Percentiles rank a stretch among this genome's conserved stretches.
phyloP scores from a whole-genome alignment of 2,329 filamentous ascomycete genomes.

The Gnomoniopsis sp. region DNA sequence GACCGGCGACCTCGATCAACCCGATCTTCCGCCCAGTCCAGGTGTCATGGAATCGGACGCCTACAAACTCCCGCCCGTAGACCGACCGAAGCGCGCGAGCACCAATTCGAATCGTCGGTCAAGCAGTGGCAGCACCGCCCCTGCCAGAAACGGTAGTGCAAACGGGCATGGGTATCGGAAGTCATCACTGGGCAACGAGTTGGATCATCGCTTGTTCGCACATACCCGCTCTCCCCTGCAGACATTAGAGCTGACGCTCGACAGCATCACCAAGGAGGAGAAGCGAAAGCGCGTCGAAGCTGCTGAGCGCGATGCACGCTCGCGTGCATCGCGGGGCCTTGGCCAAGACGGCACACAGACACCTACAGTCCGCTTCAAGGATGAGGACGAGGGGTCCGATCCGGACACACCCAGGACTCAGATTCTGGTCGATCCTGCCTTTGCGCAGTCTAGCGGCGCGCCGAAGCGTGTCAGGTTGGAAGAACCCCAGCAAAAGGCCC shows the following conservation, averaged over 20 bases:
- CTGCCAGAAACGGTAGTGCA: constrained; percentile 24
- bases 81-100: constrained; percentile 12
- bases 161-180: constrained; percentile 31
- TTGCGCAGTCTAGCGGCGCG: constrained; percentile 24
- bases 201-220: constrained; percentile 60
- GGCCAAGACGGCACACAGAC: constrained; percentile 20
- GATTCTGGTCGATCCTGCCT: constrained; percentile 21
- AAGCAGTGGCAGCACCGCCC: constrained; percentile 22
- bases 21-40: constrained; percentile 20
- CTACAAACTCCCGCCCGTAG: constrained; percentile 27
- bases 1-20: constrained; percentile 24
- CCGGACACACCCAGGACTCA: constrained; percentile 20
- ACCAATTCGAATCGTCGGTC: constrained; percentile 11
- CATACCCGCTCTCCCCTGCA: constrained; percentile 87
- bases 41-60: constrained; percentile 27
- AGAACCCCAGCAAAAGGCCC: constrained; percentile 29
- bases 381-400: constrained; percentile 25
- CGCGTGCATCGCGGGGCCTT: constrained; percentile 44
- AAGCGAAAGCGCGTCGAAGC: constrained; percentile 82
- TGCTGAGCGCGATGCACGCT: constrained; percentile 70
- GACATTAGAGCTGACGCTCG: constrained; percentile 85
- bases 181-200: constrained; percentile 35
- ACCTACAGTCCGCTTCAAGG: constrained; percentile 32
- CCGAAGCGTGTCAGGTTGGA: constrained; percentile 22
- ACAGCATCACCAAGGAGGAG: constrained; percentile 93